These are phyloP conservation scores for Saccharum spontaneum DNA, from an alignment of 176 grass and related monocot genomes.

Conservation along the genomic window DNA sequence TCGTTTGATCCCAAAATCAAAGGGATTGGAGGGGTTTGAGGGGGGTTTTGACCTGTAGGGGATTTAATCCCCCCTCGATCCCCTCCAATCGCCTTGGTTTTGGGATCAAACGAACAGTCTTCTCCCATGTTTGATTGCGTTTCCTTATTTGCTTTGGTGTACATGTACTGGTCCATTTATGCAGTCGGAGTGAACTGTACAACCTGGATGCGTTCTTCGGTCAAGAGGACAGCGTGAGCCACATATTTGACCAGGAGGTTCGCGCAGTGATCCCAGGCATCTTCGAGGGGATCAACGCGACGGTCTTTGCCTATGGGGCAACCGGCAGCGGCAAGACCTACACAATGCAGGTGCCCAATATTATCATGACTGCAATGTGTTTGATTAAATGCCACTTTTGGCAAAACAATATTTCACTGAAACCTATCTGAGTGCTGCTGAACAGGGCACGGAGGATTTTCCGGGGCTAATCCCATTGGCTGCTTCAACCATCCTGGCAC, in stretches of 20 bases:
- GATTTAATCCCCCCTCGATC: too few relatives aligned
- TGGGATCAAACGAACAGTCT: too few relatives aligned
- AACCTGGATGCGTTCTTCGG: slow-evolving; percentile 79
- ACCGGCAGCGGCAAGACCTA: slow-evolving; percentile 95
- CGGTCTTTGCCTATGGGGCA: slow-evolving; percentile 78
- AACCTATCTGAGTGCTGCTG: background rate
- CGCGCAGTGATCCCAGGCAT: slow-evolving; percentile 58
- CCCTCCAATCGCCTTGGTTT: too few relatives aligned
- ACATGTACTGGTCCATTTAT: background rate
- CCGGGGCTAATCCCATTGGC: slow-evolving; percentile 73
- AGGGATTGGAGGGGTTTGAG: too few relatives aligned
- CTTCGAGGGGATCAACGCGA: slow-evolving; percentile 66
- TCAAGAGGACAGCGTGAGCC: slow-evolving; percentile 38
- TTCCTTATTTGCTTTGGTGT: background rate
- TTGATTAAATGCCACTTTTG: slow-evolving; percentile 13
- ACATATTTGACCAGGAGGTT: slow-evolving; percentile 81
- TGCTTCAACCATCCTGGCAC: slow-evolving; percentile 53
- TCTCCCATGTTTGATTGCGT: background rate
- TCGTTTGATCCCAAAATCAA: too few relatives aligned
- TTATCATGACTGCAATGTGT: background rate
- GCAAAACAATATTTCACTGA: background rate
- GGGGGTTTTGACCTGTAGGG: too few relatives aligned
- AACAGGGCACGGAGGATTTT: slow-evolving; percentile 61
- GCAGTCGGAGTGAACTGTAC: slow-evolving; percentile 78
- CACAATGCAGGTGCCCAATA: slow-evolving; percentile 64